These are phyloP conservation scores for Didymella sp. DNA, from an alignment of 2,329 filamentous ascomycete species.

Conservation along the genomic window DNA sequence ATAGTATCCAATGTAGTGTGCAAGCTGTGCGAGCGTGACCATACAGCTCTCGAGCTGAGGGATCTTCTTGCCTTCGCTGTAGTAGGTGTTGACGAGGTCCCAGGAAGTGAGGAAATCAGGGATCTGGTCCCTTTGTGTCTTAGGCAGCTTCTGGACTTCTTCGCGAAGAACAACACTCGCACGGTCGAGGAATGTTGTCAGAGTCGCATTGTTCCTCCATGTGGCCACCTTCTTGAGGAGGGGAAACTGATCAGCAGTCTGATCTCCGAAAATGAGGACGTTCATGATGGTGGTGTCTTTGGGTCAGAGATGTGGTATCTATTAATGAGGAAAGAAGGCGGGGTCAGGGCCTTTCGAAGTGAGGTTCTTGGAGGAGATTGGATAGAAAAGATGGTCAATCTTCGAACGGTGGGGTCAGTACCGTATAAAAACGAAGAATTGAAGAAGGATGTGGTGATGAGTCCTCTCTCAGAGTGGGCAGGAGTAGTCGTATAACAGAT, in stretches of 20 bases:
- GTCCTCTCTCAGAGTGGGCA: slow-evolving; percentile 21
- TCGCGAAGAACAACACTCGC: slow-evolving; percentile 64
- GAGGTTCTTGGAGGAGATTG: slow-evolving; percentile 12
- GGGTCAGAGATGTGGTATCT: slow-evolving; percentile 33
- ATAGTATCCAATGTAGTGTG: slow-evolving; percentile 71
- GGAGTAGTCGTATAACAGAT: slow-evolving; percentile 24
- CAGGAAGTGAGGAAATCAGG: slow-evolving; percentile 68
- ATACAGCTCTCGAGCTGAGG: slow-evolving; percentile 70
- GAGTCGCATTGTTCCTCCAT: slow-evolving; percentile 62
- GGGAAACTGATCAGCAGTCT: slow-evolving; percentile 71
- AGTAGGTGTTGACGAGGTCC: slow-evolving; percentile 71
- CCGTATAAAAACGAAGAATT: slow-evolving; percentile 24
- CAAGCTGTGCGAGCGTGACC: slow-evolving; percentile 69
- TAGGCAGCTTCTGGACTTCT: slow-evolving; percentile 65
- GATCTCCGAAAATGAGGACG: slow-evolving; percentile 72
- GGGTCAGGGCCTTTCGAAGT: slow-evolving; percentile 12
- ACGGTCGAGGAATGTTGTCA: slow-evolving; percentile 68
- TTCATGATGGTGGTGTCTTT: slow-evolving; percentile 49
- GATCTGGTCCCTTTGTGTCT: slow-evolving; percentile 63
- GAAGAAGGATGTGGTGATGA: slow-evolving; percentile 14
- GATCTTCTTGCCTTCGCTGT: slow-evolving; percentile 63
- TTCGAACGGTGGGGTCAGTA: slow-evolving; percentile 19
- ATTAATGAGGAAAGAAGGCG: slow-evolving; percentile 18
- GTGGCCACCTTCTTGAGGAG: slow-evolving; percentile 62
- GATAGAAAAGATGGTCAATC: slow-evolving; percentile 1